These are phyloP conservation scores for Paramecium caudatum DNA, from an alignment of 73 alveolate genomes.

Conservation along the genomic window DNA sequence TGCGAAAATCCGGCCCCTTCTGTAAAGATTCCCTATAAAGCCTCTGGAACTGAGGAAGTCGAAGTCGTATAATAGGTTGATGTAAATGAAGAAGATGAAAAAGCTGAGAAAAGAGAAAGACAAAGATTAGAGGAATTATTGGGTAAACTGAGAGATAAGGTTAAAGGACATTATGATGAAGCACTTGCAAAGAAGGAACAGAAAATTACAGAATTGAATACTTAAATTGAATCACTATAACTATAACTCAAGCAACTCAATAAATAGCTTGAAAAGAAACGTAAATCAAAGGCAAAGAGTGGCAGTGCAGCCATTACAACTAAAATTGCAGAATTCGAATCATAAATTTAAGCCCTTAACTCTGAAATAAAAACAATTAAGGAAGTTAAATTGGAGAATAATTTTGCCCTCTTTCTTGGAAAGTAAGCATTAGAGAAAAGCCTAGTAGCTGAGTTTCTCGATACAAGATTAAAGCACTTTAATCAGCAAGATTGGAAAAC, in stretches of 20 bases:
- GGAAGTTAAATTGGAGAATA: neutral
- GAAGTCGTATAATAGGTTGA: constrained; percentile 40
- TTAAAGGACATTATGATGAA: constrained; percentile 2
- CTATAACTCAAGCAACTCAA: neutral
- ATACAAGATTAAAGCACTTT: too few relatives aligned
- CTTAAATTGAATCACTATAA: neutral
- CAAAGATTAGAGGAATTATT: constrained; percentile 62
- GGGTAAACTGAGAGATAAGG: constrained; percentile 54
- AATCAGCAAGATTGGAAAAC: too few relatives aligned
- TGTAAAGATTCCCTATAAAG: constrained; percentile 40
- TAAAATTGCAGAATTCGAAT: too few relatives aligned
- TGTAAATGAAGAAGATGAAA: constrained; percentile 65
- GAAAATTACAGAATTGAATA: neutral
- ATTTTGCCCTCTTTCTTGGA: too few relatives aligned
- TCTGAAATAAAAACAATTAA: neutral
- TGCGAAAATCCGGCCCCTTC: constrained; percentile 90
- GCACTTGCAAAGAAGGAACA: neutral
- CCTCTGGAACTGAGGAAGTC: constrained; percentile 21
- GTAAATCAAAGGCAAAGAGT: constrained; percentile 59
- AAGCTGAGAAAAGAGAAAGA: constrained; percentile 77
- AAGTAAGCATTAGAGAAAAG: too few relatives aligned
- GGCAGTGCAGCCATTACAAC: constrained; percentile 42
- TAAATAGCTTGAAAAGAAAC: constrained; percentile 46
- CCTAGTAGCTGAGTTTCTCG: too few relatives aligned
- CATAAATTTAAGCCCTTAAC: too few relatives aligned